Evolutionary conservation across 139 green algal genomes (phyloP).

Genomic region (Tetradesmus obliquus): DNA sequence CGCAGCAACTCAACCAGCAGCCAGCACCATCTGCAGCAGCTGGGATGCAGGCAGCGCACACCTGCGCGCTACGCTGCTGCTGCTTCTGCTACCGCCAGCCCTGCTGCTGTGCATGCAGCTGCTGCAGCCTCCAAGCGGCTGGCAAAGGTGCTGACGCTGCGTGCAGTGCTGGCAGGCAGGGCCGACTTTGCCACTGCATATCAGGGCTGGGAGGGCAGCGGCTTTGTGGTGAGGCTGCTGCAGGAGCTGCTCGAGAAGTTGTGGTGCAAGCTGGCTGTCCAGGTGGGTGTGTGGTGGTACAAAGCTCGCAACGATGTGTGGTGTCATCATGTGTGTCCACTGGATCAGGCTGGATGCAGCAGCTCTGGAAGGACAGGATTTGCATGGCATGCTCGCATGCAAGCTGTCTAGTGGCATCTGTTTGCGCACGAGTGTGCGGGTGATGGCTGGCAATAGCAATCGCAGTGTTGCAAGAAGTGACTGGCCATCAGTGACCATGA

Average conservation of each 20-base stretch:
- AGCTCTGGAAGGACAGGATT: not conserved
- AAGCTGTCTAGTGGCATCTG: too few species aligned
- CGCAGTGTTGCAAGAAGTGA: too few species aligned
- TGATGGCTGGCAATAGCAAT: too few species aligned
- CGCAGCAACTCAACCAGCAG: not conserved
- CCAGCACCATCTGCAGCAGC: conserved; percentile 32
- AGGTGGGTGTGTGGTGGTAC: not conserved
- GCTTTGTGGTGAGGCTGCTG: conserved; percentile 8
- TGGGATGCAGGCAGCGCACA: not conserved
- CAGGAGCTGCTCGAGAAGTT: conserved; percentile 6
- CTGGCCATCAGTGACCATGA: too few species aligned
- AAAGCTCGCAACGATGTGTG: not conserved
- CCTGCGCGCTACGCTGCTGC: not conserved
- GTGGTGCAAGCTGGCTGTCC: not conserved
- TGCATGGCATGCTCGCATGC: not conserved
- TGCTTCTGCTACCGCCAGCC: not conserved
- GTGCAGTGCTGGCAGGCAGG: not conserved
- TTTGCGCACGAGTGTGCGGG: too few species aligned
- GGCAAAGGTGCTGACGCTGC: not conserved
- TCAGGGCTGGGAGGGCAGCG: conserved; percentile 30
- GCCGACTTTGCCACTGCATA: not conserved
- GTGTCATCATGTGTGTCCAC: not conserved
- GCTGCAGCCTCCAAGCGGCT: not conserved
- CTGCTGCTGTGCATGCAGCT: not conserved
- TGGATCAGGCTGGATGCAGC: not conserved